These are phyloP conservation scores for Mallotus nudiflorus DNA, from an alignment of 345 rosid species.

Conservation along the genomic window DNA sequence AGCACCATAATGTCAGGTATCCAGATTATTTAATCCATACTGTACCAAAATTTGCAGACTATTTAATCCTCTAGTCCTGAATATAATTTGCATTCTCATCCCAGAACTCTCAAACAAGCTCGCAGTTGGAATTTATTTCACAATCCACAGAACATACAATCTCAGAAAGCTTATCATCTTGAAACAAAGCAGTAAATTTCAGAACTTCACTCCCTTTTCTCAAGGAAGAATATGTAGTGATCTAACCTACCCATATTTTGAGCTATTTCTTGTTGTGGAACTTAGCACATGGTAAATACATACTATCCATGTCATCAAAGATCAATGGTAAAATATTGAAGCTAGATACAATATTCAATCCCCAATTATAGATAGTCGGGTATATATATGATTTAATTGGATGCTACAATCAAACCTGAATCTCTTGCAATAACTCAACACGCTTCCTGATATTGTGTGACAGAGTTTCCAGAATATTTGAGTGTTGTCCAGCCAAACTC, in stretches of 20 bases:
- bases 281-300: too few relatives aligned
- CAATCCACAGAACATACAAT: background rate
- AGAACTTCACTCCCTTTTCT: background rate
- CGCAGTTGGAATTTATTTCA: background rate
- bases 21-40: background rate
- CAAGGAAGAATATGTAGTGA: background rate
- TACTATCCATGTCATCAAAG: background rate
- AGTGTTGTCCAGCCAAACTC: slow-evolving; percentile 79
- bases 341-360: background rate
- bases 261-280: background rate
- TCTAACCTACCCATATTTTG: background rate
- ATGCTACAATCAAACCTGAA: slow-evolving; percentile 14
- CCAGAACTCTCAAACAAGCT: background rate
- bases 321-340: background rate
- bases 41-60: background rate
- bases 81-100: background rate
- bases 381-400: background rate
- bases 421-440: slow-evolving; percentile 20
- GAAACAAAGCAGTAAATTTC: background rate
- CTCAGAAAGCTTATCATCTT: background rate
- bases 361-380: too few relatives aligned
- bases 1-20: background rate
- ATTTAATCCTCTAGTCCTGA: background rate
- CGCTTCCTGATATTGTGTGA: slow-evolving; percentile 30
- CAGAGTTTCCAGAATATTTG: slow-evolving; percentile 68